A percentile compares a stretch with the other conserved stretches of the same genome.
phyloP scores from a whole-genome alignment of 2,329 filamentous ascomycete species.

The Dactylellina cionopaga region DNA sequence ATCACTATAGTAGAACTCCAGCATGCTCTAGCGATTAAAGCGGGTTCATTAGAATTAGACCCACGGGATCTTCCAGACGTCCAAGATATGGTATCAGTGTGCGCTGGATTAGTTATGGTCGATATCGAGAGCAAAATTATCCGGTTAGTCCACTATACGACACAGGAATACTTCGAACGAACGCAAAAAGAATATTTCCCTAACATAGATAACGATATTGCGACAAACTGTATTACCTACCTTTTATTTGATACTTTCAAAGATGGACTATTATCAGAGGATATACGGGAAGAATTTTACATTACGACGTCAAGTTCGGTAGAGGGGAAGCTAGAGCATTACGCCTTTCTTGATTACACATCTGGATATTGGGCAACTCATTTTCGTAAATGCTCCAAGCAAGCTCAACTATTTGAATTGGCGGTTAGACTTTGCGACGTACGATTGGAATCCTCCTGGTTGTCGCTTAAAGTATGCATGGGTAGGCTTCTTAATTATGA shows the following conservation, averaged over 20 bases:
- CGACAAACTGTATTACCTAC: constrained; percentile 13
- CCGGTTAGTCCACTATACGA: constrained; percentile 58
- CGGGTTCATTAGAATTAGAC: neutral
- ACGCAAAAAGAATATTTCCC: neutral
- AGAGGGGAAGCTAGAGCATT: too few species aligned
- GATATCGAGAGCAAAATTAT: constrained; percentile 54
- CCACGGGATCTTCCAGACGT: constrained; percentile 9
- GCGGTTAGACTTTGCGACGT: too few species aligned
- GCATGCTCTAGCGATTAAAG: constrained; percentile 19
- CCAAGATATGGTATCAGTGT: constrained; percentile 48
- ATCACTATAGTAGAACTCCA: constrained; percentile 17
- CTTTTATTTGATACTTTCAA: constrained; percentile 13
- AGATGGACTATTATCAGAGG: neutral
- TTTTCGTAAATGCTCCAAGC: neutral
- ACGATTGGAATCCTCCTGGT: too few species aligned
- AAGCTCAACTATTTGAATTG: too few species aligned
- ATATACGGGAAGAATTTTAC: too few species aligned
- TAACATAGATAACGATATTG: neutral
- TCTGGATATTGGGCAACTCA: constrained; percentile 2
- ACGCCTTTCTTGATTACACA: constrained; percentile 1
- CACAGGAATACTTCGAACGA: constrained; percentile 57
- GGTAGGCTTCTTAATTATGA: too few species aligned
- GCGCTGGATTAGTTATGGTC: constrained; percentile 58
- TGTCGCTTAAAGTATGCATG: too few species aligned
- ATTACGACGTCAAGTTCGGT: too few species aligned